These are phyloP conservation scores for Lablab purpureus DNA, from an alignment of 306 rosid species.

Conservation along the genomic window DNA sequence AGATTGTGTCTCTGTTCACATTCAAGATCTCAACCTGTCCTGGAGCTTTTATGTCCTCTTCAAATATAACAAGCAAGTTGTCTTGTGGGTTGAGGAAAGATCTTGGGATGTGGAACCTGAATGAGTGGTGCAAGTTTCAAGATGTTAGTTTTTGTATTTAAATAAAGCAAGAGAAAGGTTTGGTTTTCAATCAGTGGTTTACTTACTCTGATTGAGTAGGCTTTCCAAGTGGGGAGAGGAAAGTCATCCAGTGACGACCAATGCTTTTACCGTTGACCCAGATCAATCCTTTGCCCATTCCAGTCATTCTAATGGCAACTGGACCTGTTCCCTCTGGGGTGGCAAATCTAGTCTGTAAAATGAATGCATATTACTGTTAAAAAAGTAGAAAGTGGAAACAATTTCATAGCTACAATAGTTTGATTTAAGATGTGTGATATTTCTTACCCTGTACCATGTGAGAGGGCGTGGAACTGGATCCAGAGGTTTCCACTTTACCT, in stretches of 20 bases:
- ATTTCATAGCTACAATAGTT: no score
- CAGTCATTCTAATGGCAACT: constrained; percentile 73
- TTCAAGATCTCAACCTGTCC: constrained; percentile 58
- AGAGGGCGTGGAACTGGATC: constrained; percentile 46
- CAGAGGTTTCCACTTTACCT: constrained; percentile 53
- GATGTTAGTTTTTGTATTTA: no score
- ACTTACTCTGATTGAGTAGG: constrained; percentile 78
- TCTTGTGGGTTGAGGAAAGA: constrained; percentile 54
- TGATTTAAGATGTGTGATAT: not conserved
- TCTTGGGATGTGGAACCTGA: constrained; percentile 87
- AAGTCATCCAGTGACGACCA: constrained; percentile 86
- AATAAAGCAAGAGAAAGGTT: not conserved
- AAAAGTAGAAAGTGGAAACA: no score
- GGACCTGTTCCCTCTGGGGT: constrained; percentile 82
- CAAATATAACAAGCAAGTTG: constrained; percentile 75
- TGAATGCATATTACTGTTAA: not conserved
- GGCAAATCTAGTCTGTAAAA: constrained; percentile 63
- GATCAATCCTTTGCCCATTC: constrained; percentile 85
- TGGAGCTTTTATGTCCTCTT: constrained; percentile 63
- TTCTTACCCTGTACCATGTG: constrained; percentile 81
- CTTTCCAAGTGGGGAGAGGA: constrained; percentile 60
- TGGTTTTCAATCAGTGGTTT: not conserved
- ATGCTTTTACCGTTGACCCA: constrained; percentile 83
- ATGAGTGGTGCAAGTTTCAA: not conserved
- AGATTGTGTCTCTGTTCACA: constrained; percentile 77